Conservation (phyloP, 257 asterid species). For the Ligustrum vulgare region DNA sequence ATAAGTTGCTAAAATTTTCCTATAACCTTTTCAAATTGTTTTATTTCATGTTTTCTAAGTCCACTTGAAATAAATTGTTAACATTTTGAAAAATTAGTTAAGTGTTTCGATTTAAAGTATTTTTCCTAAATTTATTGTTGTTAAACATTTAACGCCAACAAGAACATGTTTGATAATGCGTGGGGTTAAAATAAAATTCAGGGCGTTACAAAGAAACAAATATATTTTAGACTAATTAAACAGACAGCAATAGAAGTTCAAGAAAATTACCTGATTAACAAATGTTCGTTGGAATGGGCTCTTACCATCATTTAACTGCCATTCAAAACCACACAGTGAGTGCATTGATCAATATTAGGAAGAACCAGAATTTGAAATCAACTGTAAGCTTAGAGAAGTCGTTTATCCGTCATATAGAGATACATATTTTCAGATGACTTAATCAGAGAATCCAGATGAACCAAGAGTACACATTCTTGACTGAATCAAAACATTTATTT, state of each 20-base stretch:
- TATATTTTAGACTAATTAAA: not conserved
- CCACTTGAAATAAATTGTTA: no score
- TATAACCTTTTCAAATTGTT: no score
- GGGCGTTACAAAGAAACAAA: no score
- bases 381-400: constrained; percentile 2
- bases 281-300: constrained; percentile 94
- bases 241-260: constrained; percentile 15
- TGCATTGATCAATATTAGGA: constrained; percentile 21
- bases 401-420: constrained; percentile 17
- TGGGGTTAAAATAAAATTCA: no score
- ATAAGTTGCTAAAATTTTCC: no score
- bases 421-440: constrained; percentile 14
- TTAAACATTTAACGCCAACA: no score
- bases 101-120: no score
- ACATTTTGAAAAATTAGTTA: no score
- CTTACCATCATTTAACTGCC: constrained; percentile 83
- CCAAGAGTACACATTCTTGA: not conserved
- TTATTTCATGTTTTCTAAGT: no score
- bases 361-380: constrained; percentile 6
- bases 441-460: not conserved
- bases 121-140: no score
- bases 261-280: constrained; percentile 74
- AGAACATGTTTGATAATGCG: no score
- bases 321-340: constrained; percentile 30
- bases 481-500: not conserved